phyloP scores from a whole-genome alignment of 345 rosid species.

The Diplotaxis tenuifolia region DNA sequence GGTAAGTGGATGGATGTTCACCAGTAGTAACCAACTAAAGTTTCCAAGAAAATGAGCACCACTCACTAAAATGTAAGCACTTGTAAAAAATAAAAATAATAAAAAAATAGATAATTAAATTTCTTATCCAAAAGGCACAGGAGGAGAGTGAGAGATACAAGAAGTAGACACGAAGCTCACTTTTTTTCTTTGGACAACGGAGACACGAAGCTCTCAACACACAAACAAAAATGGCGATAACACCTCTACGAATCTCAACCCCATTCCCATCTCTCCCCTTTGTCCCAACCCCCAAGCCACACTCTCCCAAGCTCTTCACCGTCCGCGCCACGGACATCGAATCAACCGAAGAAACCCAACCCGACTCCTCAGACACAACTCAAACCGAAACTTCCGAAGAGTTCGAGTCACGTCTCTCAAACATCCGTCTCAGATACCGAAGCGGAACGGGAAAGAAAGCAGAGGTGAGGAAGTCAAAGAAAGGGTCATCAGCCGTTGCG shows the following conservation, averaged over 20 bases:
- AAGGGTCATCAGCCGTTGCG: conserved; percentile 37
- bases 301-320: conserved; percentile 32
- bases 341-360: conserved; percentile 38
- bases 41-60: not conserved
- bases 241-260: conserved; percentile 44
- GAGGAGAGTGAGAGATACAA: conserved; percentile 11
- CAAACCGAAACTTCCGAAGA: conserved; percentile 41
- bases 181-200: too few species aligned
- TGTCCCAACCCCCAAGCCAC: conserved; percentile 17
- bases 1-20: not conserved
- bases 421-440: conserved; percentile 61
- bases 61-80: not conserved
- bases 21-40: not conserved
- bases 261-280: conserved; percentile 33
- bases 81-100: not conserved
- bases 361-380: conserved; percentile 40
- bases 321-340: conserved; percentile 53
- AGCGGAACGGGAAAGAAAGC: conserved; percentile 88
- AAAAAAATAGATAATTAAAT: not conserved
- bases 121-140: conserved; percentile 26
- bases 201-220: conserved; percentile 15
- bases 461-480: conserved; percentile 65
- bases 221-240: conserved; percentile 42
- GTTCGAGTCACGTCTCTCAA: conserved; percentile 74
- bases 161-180: conserved; percentile 20